These are phyloP conservation scores for Fraxinus floribunda DNA, from an alignment of 305 asterid species.

Conservation along the genomic window DNA sequence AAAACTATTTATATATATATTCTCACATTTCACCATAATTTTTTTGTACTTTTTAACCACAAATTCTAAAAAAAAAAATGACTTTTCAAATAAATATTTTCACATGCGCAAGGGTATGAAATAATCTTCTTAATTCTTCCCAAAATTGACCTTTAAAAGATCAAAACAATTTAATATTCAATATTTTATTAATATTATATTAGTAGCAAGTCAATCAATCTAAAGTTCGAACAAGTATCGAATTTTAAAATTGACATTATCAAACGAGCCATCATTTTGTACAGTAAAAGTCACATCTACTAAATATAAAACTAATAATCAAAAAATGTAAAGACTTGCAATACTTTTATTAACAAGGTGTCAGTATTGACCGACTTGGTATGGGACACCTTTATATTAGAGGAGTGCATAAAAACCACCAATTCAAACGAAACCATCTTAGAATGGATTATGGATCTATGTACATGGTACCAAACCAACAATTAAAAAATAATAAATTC, in stretches of 20 bases:
- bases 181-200: no score
- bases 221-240: background rate
- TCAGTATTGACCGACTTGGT: background rate
- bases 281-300: background rate
- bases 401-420: background rate
- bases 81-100: no score
- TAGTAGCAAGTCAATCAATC: background rate
- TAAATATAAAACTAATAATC: background rate
- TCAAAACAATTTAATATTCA: background rate
- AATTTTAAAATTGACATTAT: background rate
- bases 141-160: background rate
- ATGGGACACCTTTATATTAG: background rate
- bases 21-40: no score
- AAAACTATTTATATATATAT: no score
- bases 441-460: background rate
- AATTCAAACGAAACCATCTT: background rate
- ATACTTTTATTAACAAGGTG: background rate
- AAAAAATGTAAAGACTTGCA: no score
- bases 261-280: background rate
- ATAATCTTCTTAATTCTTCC: no score
- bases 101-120: background rate
- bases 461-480: background rate
- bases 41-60: no score
- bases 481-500: no score
- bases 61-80: no score